phyloP scores from a whole-genome alignment of 257 asterid genomes.

The Nicotiana noctiflora region DNA sequence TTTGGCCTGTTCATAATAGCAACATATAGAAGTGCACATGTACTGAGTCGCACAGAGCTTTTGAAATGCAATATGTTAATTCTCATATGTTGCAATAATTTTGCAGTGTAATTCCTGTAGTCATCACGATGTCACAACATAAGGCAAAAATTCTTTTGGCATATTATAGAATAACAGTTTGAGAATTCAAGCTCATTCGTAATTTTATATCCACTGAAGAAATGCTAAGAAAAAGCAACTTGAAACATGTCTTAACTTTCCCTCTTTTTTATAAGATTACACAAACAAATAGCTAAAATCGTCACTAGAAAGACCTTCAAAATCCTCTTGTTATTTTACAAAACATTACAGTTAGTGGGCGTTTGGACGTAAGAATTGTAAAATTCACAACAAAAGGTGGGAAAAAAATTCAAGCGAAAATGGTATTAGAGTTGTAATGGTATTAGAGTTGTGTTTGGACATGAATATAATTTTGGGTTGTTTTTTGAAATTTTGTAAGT shows the following conservation, averaged over 20 bases:
- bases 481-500: too few relatives aligned
- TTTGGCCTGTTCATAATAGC: background rate
- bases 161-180: background rate
- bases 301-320: background rate
- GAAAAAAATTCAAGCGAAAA: too few relatives aligned
- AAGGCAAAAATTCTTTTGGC: background rate
- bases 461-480: too few relatives aligned
- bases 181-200: background rate
- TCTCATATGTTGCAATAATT: background rate
- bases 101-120: background rate
- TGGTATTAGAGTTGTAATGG: too few relatives aligned
- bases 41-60: background rate
- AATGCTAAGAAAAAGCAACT: background rate
- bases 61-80: background rate
- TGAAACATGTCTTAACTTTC: background rate
- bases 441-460: too few relatives aligned
- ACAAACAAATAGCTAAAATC: background rate
- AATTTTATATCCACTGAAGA: background rate
- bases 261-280: background rate
- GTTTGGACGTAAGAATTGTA: too few relatives aligned
- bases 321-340: too few relatives aligned
- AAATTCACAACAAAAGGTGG: too few relatives aligned
- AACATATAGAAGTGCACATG: background rate
- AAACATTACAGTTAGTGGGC: background rate
- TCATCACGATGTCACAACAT: background rate